These are phyloP conservation scores for Nicotiana obtusifolia DNA, from an alignment of 257 asterid species.

Conservation along the genomic window DNA sequence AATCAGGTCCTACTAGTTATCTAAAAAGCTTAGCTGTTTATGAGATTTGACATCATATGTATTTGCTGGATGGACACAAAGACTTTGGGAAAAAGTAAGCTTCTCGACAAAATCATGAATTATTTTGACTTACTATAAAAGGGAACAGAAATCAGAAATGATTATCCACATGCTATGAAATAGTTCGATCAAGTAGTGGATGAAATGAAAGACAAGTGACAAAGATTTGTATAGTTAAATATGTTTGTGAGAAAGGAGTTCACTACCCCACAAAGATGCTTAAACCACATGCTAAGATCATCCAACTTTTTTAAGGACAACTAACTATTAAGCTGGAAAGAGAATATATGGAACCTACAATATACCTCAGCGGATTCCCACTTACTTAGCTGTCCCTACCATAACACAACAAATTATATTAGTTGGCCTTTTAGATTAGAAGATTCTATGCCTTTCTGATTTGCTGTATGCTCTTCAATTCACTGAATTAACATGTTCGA, in stretches of 20 bases:
- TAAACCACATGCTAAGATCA: slow-evolving; percentile 26
- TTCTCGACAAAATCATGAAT: slow-evolving; percentile 2
- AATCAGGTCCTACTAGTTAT: slow-evolving; percentile 4
- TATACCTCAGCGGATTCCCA: slow-evolving; percentile 24
- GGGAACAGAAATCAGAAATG: neutral
- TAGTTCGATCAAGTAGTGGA: neutral
- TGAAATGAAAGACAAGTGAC: neutral
- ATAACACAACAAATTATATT: slow-evolving; percentile 9
- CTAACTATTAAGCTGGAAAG: slow-evolving; percentile 30
- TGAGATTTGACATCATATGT: neutral
- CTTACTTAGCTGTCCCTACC: slow-evolving; percentile 17
- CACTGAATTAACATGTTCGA: neutral
- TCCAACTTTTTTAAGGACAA: slow-evolving; percentile 13
- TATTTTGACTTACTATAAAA: neutral
- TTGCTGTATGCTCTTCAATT: neutral
- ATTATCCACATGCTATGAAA: neutral
- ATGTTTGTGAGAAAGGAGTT: neutral
- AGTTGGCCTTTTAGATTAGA: slow-evolving; percentile 4
- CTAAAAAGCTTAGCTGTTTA: neutral
- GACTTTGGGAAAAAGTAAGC: neutral
- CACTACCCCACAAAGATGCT: slow-evolving; percentile 42
- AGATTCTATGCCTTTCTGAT: neutral
- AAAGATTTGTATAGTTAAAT: neutral
- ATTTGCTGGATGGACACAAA: neutral
- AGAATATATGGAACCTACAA: slow-evolving; percentile 11